Evolutionary conservation across 2,329 filamentous ascomycete genomes (phyloP), one percentile per base, ranked within the genome.

Genomic region (Botryotinia narcissicola): DNA sequence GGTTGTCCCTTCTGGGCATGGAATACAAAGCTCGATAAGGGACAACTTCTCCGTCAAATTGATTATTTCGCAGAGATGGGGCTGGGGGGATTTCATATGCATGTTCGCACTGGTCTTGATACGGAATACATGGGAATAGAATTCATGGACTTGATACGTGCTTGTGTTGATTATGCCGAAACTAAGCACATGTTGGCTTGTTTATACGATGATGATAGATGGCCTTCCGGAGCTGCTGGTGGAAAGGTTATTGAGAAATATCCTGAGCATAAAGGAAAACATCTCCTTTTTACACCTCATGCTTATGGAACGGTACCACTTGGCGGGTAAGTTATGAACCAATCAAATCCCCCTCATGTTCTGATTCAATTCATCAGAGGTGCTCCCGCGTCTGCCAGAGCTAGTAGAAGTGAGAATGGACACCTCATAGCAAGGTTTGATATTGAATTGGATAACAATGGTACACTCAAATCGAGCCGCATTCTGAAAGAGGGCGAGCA

Each of bases 191-290:
- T 82, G 79, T 76, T 82, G 37, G 80, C 80, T n/a, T 81, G 79
- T 48, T 73, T 82, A 75, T 81, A 79, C 70, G 80, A 81, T 71
- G 80, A 81, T 54, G 80, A 81, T 76, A 73, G 80, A 12, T 81
- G 80, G 79, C 80, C 80, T 5, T 80, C 78, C 3, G 80, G 80
- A 8, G 72, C 75, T 42, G 80, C 78, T 29, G 80, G 80, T 4
- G 80, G 80, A 1, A 77, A 76, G 70, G 79, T 81, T 0, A 77
- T 78, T 16, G 73, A 78, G 66, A 73, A 78, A 8, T 72, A 78
- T 44, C 78, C 78, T 1, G 77, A 81, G 12, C 75, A 77, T 60
- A 79, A 79, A 73, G 73, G 68, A 1, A 79, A 80, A 73, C 80
- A 80, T 72, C 72, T 82, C 16, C 70, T 81, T 22, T 79, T 81